Conservation (phyloP, 371 early-diverging fungal species). For the Lichtheimia corymbifera region DNA sequence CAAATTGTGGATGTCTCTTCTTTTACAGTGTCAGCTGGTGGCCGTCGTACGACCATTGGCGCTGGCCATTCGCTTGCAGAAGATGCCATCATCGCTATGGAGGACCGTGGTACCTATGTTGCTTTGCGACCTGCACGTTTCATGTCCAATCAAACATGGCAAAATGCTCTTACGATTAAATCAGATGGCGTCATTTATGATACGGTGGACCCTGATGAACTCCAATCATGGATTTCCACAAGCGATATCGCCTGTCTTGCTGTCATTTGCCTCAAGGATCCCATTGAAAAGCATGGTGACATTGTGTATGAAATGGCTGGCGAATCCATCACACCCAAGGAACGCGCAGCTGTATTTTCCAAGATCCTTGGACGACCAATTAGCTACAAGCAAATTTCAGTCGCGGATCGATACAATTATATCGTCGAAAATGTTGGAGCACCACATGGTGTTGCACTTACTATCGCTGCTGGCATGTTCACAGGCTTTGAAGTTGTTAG, state of each 20-base stretch:
- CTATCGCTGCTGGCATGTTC: neutral
- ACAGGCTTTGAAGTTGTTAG: neutral
- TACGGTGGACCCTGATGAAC: conserved; percentile 5
- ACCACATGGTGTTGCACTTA: conserved; percentile 3
- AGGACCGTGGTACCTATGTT: conserved; percentile 17
- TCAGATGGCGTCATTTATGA: neutral
- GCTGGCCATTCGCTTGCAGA: conserved; percentile 26
- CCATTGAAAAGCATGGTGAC: conserved; percentile 19
- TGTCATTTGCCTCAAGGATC: conserved; percentile 12
- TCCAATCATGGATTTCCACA: conserved; percentile 11
- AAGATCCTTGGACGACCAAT: conserved; percentile 9
- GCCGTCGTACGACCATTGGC: conserved; percentile 23
- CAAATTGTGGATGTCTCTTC: conserved; percentile 40
- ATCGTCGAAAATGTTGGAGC: neutral
- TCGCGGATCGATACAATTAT: conserved; percentile 7
- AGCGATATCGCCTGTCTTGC: conserved; percentile 20
- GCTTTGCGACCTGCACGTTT: conserved; percentile 17
- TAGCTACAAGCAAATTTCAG: conserved; percentile 5
- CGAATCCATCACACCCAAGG: conserved; percentile 1
- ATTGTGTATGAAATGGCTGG: conserved; percentile 20
- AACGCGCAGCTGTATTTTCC: conserved; percentile 13
- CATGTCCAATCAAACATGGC: conserved; percentile 14
- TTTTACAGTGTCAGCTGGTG: conserved; percentile 13
- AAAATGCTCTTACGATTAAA: conserved; percentile 6
- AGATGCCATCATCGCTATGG: conserved; percentile 22